Base-by-base conservation (phyloP, 495 filamentous ascomycete species). In the Staphylotrichum longicolle region DNA sequence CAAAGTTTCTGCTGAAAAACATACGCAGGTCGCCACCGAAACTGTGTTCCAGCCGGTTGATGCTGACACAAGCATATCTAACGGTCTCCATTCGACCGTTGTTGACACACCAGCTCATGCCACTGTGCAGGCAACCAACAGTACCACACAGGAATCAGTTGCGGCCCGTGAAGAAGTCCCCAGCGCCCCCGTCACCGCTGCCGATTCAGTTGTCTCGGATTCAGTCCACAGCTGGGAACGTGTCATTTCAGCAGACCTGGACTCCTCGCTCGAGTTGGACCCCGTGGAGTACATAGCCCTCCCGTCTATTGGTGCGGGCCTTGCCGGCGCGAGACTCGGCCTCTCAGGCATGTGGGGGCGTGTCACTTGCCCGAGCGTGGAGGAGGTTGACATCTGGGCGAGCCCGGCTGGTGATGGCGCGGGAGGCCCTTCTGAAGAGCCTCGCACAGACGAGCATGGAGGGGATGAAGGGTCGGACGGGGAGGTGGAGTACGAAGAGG, bases 401-500 rank as follows among this genome's bases (percentile, higher is more conserved):
- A 39, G 10, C 37, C 2, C 32, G 11, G 30, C 48, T 14, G 32
- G 50, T 20, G 54, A 20, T 34, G n/a, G 6, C 30, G 30, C 37
- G 44, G 54, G 20, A 27, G 20, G 20, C 20, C 20, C 20, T 27
- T 27, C 20, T 27, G 20, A 27, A 0, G 1, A 27, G 20, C 20
- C 44, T 40, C 9, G 41, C 12, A 34, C 33, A 1, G 39, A n/a
- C 10, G 27, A 7, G 27, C 8, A 12, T 11, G 33, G 30, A 35
- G 45, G 50, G 0, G 39, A 6, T 37, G 30, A 2, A 7, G n/a
- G 15, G 14, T 44, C 30, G 40, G 58, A 46, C 2, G 54, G 34
- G 30, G 66, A 63, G 50, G 6, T 41, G 5, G 61, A 64, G 56
- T 64, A 52, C 46, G 55, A 63, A 35, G 59, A 69, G 32, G 64